phyloP scores from a whole-genome alignment of 1,284 basidiomycete species.

The Boletus austroedulis region DNA sequence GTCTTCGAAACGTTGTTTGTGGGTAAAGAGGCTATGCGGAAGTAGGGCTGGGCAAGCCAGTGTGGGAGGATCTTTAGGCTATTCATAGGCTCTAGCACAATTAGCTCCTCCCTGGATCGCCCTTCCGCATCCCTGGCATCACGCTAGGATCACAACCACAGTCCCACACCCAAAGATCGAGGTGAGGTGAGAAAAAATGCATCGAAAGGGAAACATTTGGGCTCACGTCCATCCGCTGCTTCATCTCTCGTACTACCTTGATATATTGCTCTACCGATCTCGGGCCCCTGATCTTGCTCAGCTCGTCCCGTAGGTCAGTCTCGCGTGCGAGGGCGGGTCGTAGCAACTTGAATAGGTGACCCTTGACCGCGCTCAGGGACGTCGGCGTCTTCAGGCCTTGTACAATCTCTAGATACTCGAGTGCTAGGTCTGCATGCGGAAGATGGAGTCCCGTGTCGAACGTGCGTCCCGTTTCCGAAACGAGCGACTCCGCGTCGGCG shows the following conservation, averaged over 20 bases:
- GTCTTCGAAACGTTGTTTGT: neutral
- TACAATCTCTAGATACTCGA: conserved; percentile 88
- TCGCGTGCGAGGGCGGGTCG: conserved; percentile 73
- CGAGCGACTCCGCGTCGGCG: neutral
- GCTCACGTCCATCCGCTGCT: conserved; percentile 60
- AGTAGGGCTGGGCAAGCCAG: conserved; percentile 77
- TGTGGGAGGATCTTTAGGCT: conserved; percentile 68
- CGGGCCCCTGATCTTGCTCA: conserved; percentile 57
- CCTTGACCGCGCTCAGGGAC: conserved; percentile 75
- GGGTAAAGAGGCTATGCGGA: conserved; percentile 10
- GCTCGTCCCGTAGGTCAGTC: conserved; percentile 67
- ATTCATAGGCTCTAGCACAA: conserved; percentile 48
- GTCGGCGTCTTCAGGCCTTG: conserved; percentile 71
- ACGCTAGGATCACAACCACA: conserved; percentile 34
- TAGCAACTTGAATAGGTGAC: conserved; percentile 91
- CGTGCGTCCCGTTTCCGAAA: neutral
- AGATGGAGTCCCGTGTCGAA: conserved; percentile 53
- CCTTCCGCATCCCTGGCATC: conserved; percentile 43
- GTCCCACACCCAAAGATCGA: neutral
- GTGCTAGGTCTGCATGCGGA: conserved; percentile 63
- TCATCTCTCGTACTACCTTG: conserved; percentile 65
- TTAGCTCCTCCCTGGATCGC: conserved; percentile 43
- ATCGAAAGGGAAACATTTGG: neutral
- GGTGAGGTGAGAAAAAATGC: neutral
- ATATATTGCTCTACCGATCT: conserved; percentile 45